phyloP scores from a whole-genome alignment of 768 basidiomycete species.

The Mrakia frigida region DNA sequence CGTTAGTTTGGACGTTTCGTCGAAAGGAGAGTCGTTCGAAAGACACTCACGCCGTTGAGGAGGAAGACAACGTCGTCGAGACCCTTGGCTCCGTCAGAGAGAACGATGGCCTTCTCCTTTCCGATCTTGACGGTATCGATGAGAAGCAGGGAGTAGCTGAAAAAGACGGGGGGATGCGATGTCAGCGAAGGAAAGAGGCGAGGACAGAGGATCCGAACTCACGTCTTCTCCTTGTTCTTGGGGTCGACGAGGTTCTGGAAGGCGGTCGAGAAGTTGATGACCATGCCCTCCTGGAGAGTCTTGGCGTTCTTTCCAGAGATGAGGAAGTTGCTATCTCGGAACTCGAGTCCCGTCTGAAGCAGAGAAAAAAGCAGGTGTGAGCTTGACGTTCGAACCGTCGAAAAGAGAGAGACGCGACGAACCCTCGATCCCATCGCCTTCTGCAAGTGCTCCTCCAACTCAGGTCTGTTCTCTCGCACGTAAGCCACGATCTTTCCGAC shows the following conservation, averaged over 20 bases:
- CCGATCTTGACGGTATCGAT: conserved; percentile 82
- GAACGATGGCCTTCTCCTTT: conserved; percentile 51
- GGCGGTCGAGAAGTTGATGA: conserved; percentile 75
- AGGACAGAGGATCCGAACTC: conserved; percentile 34
- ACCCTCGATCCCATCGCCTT: conserved; percentile 90
- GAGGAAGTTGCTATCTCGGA: conserved; percentile 79
- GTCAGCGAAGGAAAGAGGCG: background rate
- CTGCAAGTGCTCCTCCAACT: conserved; percentile 73
- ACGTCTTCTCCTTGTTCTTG: conserved; percentile 65
- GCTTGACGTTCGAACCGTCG: background rate
- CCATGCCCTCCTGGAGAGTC: conserved; percentile 69
- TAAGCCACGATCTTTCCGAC: conserved; percentile 68
- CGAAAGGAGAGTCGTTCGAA: background rate
- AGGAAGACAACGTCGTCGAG: conserved; percentile 86
- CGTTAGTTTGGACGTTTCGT: background rate
- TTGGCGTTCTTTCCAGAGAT: conserved; percentile 74
- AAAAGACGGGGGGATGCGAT: background rate
- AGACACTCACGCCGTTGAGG: conserved; percentile 39
- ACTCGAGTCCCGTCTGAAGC: conserved; percentile 84
- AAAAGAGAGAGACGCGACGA: conserved; percentile 39
- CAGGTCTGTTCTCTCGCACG: conserved; percentile 70
- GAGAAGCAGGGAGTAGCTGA: conserved; percentile 78
- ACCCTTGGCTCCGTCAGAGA: conserved; percentile 79
- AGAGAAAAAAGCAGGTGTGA: background rate
- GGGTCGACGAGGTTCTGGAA: conserved; percentile 75